These are phyloP conservation scores for Hymenoscyphus linearis DNA, from an alignment of 2,329 filamentous ascomycete genomes.

Conservation along the genomic window DNA sequence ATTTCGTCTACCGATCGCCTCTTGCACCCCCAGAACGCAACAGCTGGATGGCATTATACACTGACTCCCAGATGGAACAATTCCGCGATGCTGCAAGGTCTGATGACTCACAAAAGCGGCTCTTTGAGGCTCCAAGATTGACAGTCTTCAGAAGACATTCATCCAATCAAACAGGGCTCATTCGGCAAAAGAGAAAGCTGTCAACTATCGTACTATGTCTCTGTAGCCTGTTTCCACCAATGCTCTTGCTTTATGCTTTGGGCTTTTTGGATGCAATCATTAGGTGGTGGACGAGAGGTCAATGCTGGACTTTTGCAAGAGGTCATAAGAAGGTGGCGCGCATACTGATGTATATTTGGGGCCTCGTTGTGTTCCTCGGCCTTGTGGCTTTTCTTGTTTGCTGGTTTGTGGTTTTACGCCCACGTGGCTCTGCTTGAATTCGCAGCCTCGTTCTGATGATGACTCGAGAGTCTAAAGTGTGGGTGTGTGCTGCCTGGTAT, in stretches of 20 bases:
- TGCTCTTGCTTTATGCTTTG: conserved; percentile 23
- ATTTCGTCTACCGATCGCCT: conserved; percentile 27
- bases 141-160: conserved; percentile 15
- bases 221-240: conserved; percentile 27
- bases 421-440: neutral
- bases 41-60: conserved; percentile 28
- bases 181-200: conserved; percentile 16
- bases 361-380: conserved; percentile 14
- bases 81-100: conserved; percentile 18
- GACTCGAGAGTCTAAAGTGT: neutral
- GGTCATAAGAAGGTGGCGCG: conserved; percentile 23
- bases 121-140: conserved; percentile 20
- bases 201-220: conserved; percentile 22
- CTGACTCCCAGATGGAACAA: conserved; percentile 15
- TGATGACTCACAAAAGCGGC: conserved; percentile 19
- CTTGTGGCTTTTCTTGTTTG: conserved; percentile 18
- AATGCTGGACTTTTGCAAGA: conserved; percentile 21
- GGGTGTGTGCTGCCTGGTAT: neutral
- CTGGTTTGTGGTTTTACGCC: conserved; percentile 11
- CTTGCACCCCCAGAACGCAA: conserved; percentile 25
- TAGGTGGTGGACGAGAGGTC: conserved; percentile 23
- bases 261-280: conserved; percentile 27
- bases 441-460: neutral
- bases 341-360: conserved; percentile 18
- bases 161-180: conserved; percentile 12